Conservation (phyloP, 306 rosid species). For the Hippophae rhamnoides region DNA sequence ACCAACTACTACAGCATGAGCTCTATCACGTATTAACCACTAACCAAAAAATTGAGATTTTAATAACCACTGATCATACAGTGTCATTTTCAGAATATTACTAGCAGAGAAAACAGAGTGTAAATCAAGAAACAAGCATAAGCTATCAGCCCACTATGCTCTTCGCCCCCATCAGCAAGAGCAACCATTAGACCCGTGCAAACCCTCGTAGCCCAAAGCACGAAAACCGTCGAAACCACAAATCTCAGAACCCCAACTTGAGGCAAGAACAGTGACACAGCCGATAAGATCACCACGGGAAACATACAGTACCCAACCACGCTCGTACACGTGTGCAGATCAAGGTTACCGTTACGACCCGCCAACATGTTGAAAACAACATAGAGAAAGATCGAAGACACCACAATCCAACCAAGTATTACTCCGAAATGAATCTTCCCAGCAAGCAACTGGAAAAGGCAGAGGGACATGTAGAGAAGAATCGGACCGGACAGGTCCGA, state of each 20-base stretch:
- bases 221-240: constrained; percentile 49
- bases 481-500: constrained; percentile 91
- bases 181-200: constrained; percentile 66
- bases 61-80: constrained; percentile 18
- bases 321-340: constrained; percentile 86
- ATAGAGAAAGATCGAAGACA: constrained; percentile 76
- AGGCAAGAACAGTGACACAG: constrained; percentile 65
- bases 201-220: constrained; percentile 84
- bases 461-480: constrained; percentile 71
- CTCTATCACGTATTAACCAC: constrained; percentile 13
- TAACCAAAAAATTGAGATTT: constrained; percentile 16
- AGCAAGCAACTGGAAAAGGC: constrained; percentile 86
- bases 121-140: constrained; percentile 91
- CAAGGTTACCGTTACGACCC: constrained; percentile 74
- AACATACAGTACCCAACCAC: constrained; percentile 84
- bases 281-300: constrained; percentile 80
- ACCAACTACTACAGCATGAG: constrained; percentile 4
- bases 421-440: constrained; percentile 97
- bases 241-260: constrained; percentile 48
- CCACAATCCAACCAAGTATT: constrained; percentile 92
- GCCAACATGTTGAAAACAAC: constrained; percentile 92
- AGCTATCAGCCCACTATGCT: constrained; percentile 85
- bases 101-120: constrained; percentile 83
- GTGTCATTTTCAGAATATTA: constrained; percentile 47
- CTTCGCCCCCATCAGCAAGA: constrained; percentile 87